Base-by-base conservation (phyloP, 1,284 basidiomycete species). In the Puccinia triticina region DNA sequence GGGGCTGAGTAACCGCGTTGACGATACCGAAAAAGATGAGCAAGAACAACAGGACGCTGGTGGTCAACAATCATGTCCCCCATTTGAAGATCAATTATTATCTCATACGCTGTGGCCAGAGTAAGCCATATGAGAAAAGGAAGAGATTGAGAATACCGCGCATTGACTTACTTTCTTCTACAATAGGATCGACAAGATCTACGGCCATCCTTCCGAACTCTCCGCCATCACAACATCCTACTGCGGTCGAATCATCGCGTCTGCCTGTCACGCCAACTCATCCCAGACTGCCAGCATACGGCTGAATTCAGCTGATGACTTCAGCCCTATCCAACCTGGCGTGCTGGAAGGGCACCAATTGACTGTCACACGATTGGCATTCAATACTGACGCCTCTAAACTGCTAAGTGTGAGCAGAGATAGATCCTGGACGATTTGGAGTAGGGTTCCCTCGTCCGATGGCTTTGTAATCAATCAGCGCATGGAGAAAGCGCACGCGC, bases 181-280 rank as follows among this genome's bases (percentile, higher is more conserved):
- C 2, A n/a, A 18, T 57, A 84, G 84, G 84, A 85, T 92, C 0
- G 96, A 99, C 86, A 99, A 99, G 87, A 89, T 99, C 1, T 99
- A 98, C 87, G 97, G 96, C 0, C 97, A 99, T 87, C 95, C 95
- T 48, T 98, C 98, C 86, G 97, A 99, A 90, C 93, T 94, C 4
- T 92, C 94, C 77, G 90, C 92, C 0, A 88, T 96, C 2, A 91
- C 92, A 0, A 89, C 91, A 0, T 96, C 95, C 0, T 90, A 90
- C 75, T 90, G 90, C 4, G 91, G 90, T 34, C 88, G 89, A 64
- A 88, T 94, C 53, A 89, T 98, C n/a, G 97, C 96, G 0, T 96
- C 95, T 0, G 92, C 94, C 2, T 98, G 95, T 88, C 94, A 92
- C 86, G 92, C 97, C 0, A 94, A 93, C 0, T 91, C 91, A 21